These are phyloP conservation scores for Kluyveromyces wickerhamii DNA, from an alignment of 805 yeast genomes.

Conservation along the genomic window DNA sequence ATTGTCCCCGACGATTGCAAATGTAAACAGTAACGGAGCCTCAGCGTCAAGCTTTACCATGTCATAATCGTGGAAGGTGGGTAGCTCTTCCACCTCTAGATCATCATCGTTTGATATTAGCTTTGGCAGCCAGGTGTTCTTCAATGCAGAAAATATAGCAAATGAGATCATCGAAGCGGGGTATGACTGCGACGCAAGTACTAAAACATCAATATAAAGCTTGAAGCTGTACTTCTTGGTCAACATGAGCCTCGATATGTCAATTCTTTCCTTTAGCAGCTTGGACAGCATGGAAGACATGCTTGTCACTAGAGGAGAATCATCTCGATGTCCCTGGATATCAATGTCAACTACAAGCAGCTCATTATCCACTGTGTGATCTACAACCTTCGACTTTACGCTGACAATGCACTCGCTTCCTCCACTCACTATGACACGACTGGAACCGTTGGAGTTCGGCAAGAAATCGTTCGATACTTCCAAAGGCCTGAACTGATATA, in stretches of 20 bases:
- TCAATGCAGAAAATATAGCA: slow-evolving; percentile 73
- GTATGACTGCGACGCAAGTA: slow-evolving; percentile 67
- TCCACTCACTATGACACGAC: slow-evolving; percentile 76
- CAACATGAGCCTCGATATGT: slow-evolving; percentile 44
- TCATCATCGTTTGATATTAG: slow-evolving; percentile 61
- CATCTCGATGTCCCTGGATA: slow-evolving; percentile 73
- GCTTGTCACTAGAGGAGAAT: slow-evolving; percentile 58
- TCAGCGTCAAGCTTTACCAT: slow-evolving; percentile 53
- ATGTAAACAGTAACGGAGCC: slow-evolving; percentile 64
- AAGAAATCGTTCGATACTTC: slow-evolving; percentile 76
- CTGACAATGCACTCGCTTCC: slow-evolving; percentile 94
- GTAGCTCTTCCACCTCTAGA: slow-evolving; percentile 71
- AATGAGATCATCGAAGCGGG: slow-evolving; percentile 77
- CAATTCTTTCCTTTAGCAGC: slow-evolving; percentile 33
- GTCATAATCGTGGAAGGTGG: slow-evolving; percentile 79
- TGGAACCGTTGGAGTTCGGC: slow-evolving; percentile 87
- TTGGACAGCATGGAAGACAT: slow-evolving; percentile 47
- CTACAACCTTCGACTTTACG: slow-evolving; percentile 76
- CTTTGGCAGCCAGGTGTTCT: slow-evolving; percentile 67
- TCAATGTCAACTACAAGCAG: slow-evolving; percentile 73
- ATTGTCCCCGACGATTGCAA: slow-evolving; percentile 65
- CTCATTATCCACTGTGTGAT: slow-evolving; percentile 35
- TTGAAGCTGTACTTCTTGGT: slow-evolving; percentile 72
- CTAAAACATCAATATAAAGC: slow-evolving; percentile 70
- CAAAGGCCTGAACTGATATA: slow-evolving; percentile 73